Evolutionary conservation across 2,329 filamentous ascomycete species (phyloP).

Genomic region (Aspergillus intermedius): DNA sequence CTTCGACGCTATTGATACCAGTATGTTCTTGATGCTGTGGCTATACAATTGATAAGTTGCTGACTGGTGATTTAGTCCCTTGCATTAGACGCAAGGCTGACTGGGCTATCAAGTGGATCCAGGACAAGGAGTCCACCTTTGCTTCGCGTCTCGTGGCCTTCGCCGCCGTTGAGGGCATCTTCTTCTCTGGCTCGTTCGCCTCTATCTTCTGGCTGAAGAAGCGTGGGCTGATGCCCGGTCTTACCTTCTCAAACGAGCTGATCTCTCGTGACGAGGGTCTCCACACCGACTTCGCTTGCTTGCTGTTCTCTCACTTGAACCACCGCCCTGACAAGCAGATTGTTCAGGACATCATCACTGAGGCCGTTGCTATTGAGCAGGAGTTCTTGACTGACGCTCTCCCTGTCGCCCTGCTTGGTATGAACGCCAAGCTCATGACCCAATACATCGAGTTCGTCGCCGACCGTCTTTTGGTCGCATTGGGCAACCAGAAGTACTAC

Average conservation of each 20-base stretch:
- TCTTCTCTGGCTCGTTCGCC: constrained; percentile 97
- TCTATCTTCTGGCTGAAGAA: constrained; percentile 99
- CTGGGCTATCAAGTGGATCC: constrained; percentile 94
- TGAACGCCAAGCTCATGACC: constrained; percentile 97
- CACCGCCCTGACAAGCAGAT: constrained; percentile 77
- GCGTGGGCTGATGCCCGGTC: constrained; percentile 95
- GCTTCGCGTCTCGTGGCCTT: constrained; percentile 94
- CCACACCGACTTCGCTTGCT: constrained; percentile 97
- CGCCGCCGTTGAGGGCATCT: constrained; percentile 97
- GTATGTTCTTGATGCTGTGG: constrained; percentile 45
- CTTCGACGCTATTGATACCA: constrained; percentile 98
- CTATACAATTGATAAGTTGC: constrained; percentile 7
- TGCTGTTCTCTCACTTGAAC: constrained; percentile 95
- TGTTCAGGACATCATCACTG: constrained; percentile 81
- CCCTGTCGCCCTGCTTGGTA: constrained; percentile 85
- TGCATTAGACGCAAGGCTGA: constrained; percentile 98
- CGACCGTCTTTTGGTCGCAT: constrained; percentile 83
- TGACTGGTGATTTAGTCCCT: constrained; percentile 56
- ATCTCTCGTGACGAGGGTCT: constrained; percentile 99
- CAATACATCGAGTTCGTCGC: constrained; percentile 99
- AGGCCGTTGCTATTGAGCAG: constrained; percentile 91
- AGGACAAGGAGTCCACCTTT: constrained; percentile 87
- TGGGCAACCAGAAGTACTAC: constrained; percentile 93
- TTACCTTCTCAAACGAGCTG: constrained; percentile 99
- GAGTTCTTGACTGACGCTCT: constrained; percentile 97